These are phyloP conservation scores for Globisporangium abappressorium DNA, from an alignment of 352 stramenopile genomes.

Conservation along the genomic window DNA sequence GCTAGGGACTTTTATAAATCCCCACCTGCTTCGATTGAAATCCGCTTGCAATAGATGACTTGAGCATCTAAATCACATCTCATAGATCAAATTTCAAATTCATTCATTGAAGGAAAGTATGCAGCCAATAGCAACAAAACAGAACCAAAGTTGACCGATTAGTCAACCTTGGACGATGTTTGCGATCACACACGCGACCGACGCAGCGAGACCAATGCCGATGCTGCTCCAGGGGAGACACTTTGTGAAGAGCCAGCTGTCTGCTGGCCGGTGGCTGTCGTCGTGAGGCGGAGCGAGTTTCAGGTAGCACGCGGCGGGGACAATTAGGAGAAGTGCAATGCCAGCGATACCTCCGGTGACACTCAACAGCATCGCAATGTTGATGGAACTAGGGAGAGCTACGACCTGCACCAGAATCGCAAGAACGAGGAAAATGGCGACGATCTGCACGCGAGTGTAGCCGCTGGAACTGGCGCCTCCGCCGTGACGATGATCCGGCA, in stretches of 20 bases:
- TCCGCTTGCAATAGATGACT: no score
- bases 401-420: conserved; percentile 35
- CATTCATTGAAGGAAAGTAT: not conserved
- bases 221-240: conserved; percentile 35
- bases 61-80: not conserved
- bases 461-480: conserved; percentile 8
- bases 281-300: conserved; percentile 26
- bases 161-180: conserved; percentile 19
- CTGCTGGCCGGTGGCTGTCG: conserved; percentile 11
- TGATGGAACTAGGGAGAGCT: conserved; percentile 27
- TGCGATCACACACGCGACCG: conserved; percentile 31
- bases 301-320: conserved; percentile 47
- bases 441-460: conserved; percentile 9
- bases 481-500: not conserved
- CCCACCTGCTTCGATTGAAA: no score
- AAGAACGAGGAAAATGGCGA: conserved; percentile 26
- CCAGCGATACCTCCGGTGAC: conserved; percentile 40
- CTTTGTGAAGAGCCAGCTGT: conserved; percentile 25
- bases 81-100: not conserved
- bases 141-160: not conserved
- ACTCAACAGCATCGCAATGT: conserved; percentile 32
- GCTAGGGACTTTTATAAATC: no score
- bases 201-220: conserved; percentile 26
- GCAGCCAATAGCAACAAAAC: conserved; percentile 9
- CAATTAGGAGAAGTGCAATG: conserved; percentile 44